Evolutionary conservation across 2,329 filamentous ascomycete genomes (phyloP), one percentile per base, ranked within the genome.

Genomic region (Calonectria multiphialidica): DNA sequence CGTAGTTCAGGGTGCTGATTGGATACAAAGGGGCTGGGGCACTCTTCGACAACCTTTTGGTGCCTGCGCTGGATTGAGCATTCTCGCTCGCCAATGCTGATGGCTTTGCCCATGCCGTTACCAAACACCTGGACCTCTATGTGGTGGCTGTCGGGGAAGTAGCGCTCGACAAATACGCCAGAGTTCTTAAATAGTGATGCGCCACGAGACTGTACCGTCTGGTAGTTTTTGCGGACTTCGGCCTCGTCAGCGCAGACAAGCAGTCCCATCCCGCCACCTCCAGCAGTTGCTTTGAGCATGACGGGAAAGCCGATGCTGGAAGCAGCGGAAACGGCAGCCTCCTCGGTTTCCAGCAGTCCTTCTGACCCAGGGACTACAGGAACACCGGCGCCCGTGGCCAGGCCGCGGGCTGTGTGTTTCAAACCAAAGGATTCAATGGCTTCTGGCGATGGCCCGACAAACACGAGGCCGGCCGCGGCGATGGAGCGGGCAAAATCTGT

Each of bases 31-130:
- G 91, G 91, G 72, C 90, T 91, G 0, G 93, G 93, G 13, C 89
- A 92, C 78, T 94, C 93, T 76, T 93, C 92, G 18, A 94, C 89
- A 23, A 94, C 90, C 76, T 94, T 94, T 79, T 94, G 92, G 76
- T 93, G 91, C 25, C 92, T 85, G 61, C 92, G 83, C 78, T 94
- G 92, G 8, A 94, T 89, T 0, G 89, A 92, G 77, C 92, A 94
- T 73, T 94, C 92, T 33, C 92, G 85, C 77, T 94, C 92, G 5
- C 91, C 90, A 30, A 93, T 42, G 37, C 68, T 71, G 18, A 71
- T 57, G 23, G 68, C 68, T 44, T 63, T 13, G 88, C 90, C 0
- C 4, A 66, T 23, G 89, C 90, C 59, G 77, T 94, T 91, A 10
- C 92, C 92, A 73, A 93, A 90, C 2, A 94, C 85, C 74, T 94